Percentiles rank a stretch among this genome's conserved stretches.
These are phyloP conservation scores for Torulaspora franciscae DNA, from an alignment of 805 yeast genomes.

Conservation along the genomic window DNA sequence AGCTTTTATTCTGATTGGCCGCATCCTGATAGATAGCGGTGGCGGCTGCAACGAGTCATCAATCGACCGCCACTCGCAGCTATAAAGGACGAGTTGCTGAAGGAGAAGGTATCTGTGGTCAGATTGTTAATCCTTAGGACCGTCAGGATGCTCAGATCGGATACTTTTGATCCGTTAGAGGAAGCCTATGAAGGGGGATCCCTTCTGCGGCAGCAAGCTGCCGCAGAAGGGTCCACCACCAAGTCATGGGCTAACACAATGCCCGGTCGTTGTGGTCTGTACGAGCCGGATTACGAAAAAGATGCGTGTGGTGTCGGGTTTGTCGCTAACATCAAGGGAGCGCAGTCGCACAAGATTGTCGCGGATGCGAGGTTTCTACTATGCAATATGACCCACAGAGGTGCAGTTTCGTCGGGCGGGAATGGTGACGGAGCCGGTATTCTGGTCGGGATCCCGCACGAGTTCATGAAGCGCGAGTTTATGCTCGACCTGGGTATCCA, in stretches of 20 bases:
- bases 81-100: not conserved
- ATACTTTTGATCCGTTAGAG: conserved; percentile 26
- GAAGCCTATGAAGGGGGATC: conserved; percentile 33
- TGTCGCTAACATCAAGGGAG: conserved; percentile 89
- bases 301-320: conserved; percentile 99
- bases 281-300: conserved; percentile 88
- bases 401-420: conserved; percentile 94
- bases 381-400: conserved; percentile 98
- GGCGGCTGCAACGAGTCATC: not conserved
- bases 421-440: conserved; percentile 99
- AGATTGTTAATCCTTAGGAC: not conserved
- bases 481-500: conserved; percentile 58
- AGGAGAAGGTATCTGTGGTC: not conserved
- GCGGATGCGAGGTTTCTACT: conserved; percentile 82
- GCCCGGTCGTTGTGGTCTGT: conserved; percentile 82
- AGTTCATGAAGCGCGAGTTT: conserved; percentile 80
- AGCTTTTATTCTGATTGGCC: not conserved
- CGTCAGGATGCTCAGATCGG: conserved; percentile 21
- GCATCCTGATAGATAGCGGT: not conserved
- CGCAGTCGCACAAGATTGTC: conserved; percentile 82
- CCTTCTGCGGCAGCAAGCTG: conserved; percentile 14
- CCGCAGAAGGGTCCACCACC: conserved; percentile 14
- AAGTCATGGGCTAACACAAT: conserved; percentile 88
- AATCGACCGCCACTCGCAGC: not conserved
- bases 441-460: conserved; percentile 86